Conservation (phyloP, 1,284 basidiomycete genomes). For the Chalciporus sp. region DNA sequence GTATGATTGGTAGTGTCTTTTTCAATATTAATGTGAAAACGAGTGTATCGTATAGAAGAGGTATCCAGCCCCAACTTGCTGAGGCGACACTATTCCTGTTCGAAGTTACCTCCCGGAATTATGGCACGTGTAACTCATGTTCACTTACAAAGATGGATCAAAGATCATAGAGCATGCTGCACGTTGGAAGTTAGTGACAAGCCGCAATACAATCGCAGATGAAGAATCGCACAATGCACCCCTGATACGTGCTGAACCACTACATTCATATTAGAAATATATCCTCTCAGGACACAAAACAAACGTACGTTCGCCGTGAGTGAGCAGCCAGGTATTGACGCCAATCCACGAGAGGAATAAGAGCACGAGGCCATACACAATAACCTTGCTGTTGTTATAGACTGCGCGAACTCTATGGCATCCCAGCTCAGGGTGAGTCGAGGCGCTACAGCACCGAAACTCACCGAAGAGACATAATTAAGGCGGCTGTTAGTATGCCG, state of each 20-base stretch:
- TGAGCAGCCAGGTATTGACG: constrained; percentile 44
- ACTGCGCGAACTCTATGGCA: constrained; percentile 16
- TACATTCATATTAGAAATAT: constrained; percentile 9
- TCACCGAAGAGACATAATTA: constrained; percentile 53
- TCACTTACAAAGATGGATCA: constrained; percentile 13
- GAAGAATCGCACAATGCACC: constrained; percentile 19
- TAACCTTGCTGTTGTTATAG: constrained; percentile 17
- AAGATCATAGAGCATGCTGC: constrained; percentile 48
- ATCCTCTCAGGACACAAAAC: not conserved
- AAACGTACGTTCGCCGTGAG: constrained; percentile 23
- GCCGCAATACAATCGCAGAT: not conserved
- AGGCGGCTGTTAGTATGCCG: constrained; percentile 41
- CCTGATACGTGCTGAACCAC: constrained; percentile 14
- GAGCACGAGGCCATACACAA: constrained; percentile 26
- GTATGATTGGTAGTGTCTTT: constrained; percentile 35
- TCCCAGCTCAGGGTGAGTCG: not conserved
- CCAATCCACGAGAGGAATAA: constrained; percentile 37
- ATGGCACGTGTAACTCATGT: not conserved
- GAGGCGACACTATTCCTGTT: constrained; percentile 34
- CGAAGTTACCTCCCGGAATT: not conserved
- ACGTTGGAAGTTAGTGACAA: not conserved
- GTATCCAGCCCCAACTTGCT: constrained; percentile 45
- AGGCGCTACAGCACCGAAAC: not conserved
- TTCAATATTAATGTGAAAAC: constrained; percentile 41
- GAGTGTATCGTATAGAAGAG: constrained; percentile 47